Evolutionary conservation across 2,329 filamentous ascomycete species (phyloP).

Genomic region (Botrytis deweyae): DNA sequence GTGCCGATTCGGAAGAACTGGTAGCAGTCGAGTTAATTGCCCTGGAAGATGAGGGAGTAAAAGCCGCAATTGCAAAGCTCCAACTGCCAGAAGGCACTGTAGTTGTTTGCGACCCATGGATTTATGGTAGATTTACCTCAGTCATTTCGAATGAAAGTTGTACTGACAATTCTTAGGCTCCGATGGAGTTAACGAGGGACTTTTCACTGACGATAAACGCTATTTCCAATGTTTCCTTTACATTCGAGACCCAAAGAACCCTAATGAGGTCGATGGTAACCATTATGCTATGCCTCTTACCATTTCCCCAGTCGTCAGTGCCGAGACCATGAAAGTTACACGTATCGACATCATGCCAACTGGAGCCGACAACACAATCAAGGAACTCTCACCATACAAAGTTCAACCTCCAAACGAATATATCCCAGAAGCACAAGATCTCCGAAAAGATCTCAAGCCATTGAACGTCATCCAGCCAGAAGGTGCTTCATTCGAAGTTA

Average conservation of each 20-base stretch:
- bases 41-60: conserved; percentile 55
- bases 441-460: conserved; percentile 62
- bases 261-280: conserved; percentile 61
- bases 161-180: conserved; percentile 43
- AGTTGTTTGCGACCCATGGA: conserved; percentile 63
- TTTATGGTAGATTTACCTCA: conserved; percentile 49
- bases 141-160: not conserved
- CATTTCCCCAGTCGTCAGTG: conserved; percentile 65
- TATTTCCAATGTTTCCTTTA: conserved; percentile 67
- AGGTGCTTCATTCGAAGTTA: conserved; percentile 59
- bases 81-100: conserved; percentile 59
- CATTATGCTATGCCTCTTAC: conserved; percentile 67
- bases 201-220: conserved; percentile 46
- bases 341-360: conserved; percentile 70
- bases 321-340: conserved; percentile 60
- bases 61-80: conserved; percentile 61
- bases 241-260: conserved; percentile 60
- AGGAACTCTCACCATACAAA: conserved; percentile 56
- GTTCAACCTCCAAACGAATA: conserved; percentile 61
- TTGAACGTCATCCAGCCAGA: conserved; percentile 64
- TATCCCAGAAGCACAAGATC: conserved; percentile 58
- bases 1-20: conserved; percentile 60
- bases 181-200: conserved; percentile 50
- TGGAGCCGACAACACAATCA: conserved; percentile 59
- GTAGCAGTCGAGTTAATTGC: conserved; percentile 55